Evolutionary conservation across 306 rosid genomes (phyloP).

Genomic region (Astragalus glycyphyllos): DNA sequence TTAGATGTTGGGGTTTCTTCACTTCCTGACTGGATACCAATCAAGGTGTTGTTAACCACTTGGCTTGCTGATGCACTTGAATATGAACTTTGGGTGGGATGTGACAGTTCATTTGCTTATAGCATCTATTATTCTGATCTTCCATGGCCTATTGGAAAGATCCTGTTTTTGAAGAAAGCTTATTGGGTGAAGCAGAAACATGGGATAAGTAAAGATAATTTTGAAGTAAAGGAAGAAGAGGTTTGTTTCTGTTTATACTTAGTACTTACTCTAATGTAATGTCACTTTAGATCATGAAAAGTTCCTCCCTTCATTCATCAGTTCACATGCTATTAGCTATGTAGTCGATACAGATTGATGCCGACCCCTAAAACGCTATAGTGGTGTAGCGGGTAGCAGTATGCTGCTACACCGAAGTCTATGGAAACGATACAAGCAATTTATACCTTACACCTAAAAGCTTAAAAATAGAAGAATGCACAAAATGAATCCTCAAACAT

Average conservation of each 20-base stretch:
- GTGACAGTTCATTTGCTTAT: slow-evolving; percentile 61
- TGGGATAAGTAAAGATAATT: slow-evolving; percentile 68
- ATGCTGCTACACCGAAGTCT: no score
- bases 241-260: slow-evolving; percentile 49
- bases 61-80: slow-evolving; percentile 89
- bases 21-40: slow-evolving; percentile 77
- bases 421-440: no score
- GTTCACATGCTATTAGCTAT: background rate
- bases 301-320: slow-evolving; percentile 13
- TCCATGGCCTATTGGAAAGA: slow-evolving; percentile 87
- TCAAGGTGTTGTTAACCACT: slow-evolving; percentile 73
- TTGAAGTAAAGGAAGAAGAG: slow-evolving; percentile 72
- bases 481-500: no score
- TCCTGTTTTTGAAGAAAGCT: slow-evolving; percentile 64
- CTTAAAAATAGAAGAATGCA: no score
- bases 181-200: slow-evolving; percentile 63
- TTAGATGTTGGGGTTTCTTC: slow-evolving; percentile 65
- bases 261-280: background rate
- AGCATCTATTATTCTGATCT: slow-evolving; percentile 78
- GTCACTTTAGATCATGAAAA: background rate
- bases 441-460: no score
- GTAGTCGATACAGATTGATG: no score
- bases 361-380: no score
- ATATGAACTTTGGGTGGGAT: slow-evolving; percentile 88
- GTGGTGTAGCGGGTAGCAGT: no score